Base-by-base conservation (phyloP, 2,329 filamentous ascomycete genomes). In the Ophiostoma australiae region DNA sequence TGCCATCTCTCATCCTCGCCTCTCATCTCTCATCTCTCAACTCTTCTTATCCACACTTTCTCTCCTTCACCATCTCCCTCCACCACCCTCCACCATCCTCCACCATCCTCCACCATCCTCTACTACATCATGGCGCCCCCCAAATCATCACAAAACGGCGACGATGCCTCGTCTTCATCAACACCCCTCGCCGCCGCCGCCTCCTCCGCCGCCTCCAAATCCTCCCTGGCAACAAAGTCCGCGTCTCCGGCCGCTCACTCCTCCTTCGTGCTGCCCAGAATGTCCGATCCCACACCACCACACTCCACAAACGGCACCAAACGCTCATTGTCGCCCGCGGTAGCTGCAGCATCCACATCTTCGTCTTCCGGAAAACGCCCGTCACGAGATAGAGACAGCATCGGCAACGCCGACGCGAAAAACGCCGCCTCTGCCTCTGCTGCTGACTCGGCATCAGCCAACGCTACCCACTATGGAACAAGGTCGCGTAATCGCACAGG, bases 401-500 rank as follows among this genome's bases (percentile, higher is more conserved):
- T 41, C 23, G 70, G 27, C 61, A 39, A 39, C 35, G 4, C 8
- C 8, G 63, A 66, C 63, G 63, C 63, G 63, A 66, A 39, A 66
- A 66, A 66, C 33, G 70, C 68, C 4, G 10, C 35, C 8, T 48
- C 65, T 2, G 63, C 69, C 44, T 61, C 48, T 23, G 55, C 31
- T 35, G n/a, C 1, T 65, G 58, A 48, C 17, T 37, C 58, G 10
- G 65, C 70, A 11, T 70, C 72, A n/a, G 72, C 86, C 74, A 82
- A 81, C 37, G 83, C 90, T 69, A 89, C 88, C 75, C 89, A 89
- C 67, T 97, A 99, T 81, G 94, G 94, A 77, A 99, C 95, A 79
- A 91, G 94, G 77, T 97, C 94, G 76, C 91, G 95, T 79, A 97
- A 97, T 81, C 90, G 94, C 77, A 90, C 87, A 72, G 91, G 91